Base-by-base conservation (phyloP, 805 yeast genomes). In the Teunomyces cretensis region DNA sequence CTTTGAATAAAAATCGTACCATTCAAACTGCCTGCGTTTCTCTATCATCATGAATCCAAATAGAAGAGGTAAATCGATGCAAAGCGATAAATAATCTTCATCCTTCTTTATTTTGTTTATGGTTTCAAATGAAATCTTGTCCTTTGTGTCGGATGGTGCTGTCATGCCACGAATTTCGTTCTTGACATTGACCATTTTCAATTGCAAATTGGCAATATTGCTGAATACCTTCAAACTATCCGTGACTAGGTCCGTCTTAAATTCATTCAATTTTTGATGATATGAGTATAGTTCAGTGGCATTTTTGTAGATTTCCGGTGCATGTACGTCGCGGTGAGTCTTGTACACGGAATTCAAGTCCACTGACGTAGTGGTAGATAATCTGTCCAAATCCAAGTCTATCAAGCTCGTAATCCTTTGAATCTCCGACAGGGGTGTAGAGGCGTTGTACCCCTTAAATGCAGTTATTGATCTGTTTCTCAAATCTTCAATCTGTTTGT, bases 31-130 rank as follows among this genome's bases (percentile, higher is more conserved):
- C 41, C 88, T 69, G 41, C 84, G 65, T 37, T 68, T 72, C 51
- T 86, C 91, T 39, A 86, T 73, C 2, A 84, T 49, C 61, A 80
- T 76, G n/a, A 84, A 67, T 1, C 94, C 94, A 58, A 86, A 84
- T 1, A 86, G 62, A 9, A 86, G 58, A 0, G 96, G 96, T 22
- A 87, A 57, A 58, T 87, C 94, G 11, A 79, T 71, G 0, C 84
- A 79, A 33, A 70, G 52, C 2, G 75, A 66, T 4, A 71, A 57
- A 44, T 64, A 57, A 47, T 72, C 70, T 51, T 72, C 76, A 16
- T 63, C 52, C 8, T 45, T 47, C 39, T 67, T 69, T 24, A 70
- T 62, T 16, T 48, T 42, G 41, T 51, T 55, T 16, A 67, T 57
- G 3, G 56, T 56, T 24, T 61, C 51, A 42, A 43, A 57, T 4